phyloP scores from a whole-genome alignment of 2,329 filamentous ascomycete genomes.

The Diaporthe ampelina region DNA sequence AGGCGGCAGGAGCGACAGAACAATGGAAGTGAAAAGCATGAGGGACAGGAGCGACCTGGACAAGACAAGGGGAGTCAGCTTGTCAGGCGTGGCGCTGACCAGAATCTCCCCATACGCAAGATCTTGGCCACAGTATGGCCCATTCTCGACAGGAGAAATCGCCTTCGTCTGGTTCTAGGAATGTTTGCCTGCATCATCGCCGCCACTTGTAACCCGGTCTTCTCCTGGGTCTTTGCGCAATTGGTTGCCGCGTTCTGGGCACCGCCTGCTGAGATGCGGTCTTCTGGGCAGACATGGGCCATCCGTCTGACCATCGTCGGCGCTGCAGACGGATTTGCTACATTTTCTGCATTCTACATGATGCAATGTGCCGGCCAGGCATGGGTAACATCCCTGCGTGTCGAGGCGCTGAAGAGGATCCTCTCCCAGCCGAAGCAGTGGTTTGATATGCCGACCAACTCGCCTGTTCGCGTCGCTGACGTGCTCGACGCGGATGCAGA shows the following conservation, averaged over 20 bases:
- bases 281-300: conserved; percentile 74
- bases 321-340: conserved; percentile 73
- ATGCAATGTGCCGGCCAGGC: conserved; percentile 79
- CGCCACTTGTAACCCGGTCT: conserved; percentile 78
- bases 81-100: neutral
- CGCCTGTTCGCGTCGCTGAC: conserved; percentile 73
- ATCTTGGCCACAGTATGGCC: conserved; percentile 82
- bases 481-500: conserved; percentile 86
- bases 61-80: neutral
- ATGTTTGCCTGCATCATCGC: conserved; percentile 74
- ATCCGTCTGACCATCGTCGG: conserved; percentile 78
- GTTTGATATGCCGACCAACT: conserved; percentile 80
- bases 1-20: neutral
- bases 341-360: conserved; percentile 77
- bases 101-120: conserved; percentile 55
- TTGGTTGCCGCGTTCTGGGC: conserved; percentile 79
- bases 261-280: conserved; percentile 56
- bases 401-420: conserved; percentile 76
- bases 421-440: conserved; percentile 83
- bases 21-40: neutral
- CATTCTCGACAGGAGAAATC: conserved; percentile 65
- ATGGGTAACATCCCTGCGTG: conserved; percentile 82
- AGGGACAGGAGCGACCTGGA: neutral
- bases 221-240: conserved; percentile 81
- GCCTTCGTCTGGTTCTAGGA: conserved; percentile 69